phyloP scores from a whole-genome alignment of 768 basidiomycete genomes.

The Lactarius pseudohatsudake region DNA sequence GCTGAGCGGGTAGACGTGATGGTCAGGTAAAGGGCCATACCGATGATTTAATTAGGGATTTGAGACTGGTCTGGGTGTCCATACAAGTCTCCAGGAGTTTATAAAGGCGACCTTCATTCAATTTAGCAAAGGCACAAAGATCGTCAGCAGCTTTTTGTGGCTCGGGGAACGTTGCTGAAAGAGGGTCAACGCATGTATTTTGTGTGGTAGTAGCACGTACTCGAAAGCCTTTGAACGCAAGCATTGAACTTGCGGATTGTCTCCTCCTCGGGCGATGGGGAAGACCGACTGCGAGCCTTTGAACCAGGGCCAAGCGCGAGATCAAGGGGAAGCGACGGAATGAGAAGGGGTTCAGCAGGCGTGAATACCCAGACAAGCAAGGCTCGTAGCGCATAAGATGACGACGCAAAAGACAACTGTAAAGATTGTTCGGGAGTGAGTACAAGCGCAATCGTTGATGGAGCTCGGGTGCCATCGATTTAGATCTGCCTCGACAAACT shows the following conservation, averaged over 20 bases:
- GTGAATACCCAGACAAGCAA: too few species aligned
- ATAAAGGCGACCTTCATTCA: constrained; percentile 85
- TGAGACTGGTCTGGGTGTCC: constrained; percentile 83
- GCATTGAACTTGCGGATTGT: constrained; percentile 55
- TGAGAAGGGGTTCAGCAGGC: too few species aligned
- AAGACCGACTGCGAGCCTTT: too few species aligned
- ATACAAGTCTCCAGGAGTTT: constrained; percentile 78
- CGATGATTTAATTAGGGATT: constrained; percentile 71
- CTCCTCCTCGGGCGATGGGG: constrained; percentile 52
- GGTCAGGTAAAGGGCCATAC: constrained; percentile 42
- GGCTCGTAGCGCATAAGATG: too few species aligned
- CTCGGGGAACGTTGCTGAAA: constrained; percentile 59
- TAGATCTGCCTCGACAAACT: too few species aligned
- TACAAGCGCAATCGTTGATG: too few species aligned
- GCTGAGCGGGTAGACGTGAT: background rate
- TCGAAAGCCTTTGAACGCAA: constrained; percentile 56
- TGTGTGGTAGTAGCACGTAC: constrained; percentile 42
- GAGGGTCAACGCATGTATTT: background rate
- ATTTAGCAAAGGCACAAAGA: constrained; percentile 75
- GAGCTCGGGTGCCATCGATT: too few species aligned
- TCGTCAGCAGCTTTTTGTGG: constrained; percentile 75
- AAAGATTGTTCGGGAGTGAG: too few species aligned
- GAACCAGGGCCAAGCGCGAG: too few species aligned
- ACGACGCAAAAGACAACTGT: too few species aligned
- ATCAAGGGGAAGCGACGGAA: too few species aligned